Conservation (phyloP, 1,139 yeast genomes). For the Hyphopichia buzzinii region DNA sequence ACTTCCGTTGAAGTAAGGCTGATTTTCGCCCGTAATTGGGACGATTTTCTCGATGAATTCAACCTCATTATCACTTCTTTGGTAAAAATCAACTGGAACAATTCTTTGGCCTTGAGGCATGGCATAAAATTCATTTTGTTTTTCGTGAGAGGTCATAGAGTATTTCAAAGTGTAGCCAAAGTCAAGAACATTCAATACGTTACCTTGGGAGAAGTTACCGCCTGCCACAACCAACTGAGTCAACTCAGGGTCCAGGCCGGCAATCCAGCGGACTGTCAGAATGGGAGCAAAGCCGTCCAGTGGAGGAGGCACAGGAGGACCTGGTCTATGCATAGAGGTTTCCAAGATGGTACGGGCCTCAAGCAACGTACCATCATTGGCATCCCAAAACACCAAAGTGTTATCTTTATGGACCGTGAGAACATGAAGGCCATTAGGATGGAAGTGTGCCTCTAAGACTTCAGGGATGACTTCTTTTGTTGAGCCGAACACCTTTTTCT, state of each 20-base stretch:
- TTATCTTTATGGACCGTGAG: constrained; percentile 80
- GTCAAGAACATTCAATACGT: constrained; percentile 63
- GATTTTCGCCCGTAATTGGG: constrained; percentile 32
- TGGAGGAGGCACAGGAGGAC: constrained; percentile 19
- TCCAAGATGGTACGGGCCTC: constrained; percentile 75
- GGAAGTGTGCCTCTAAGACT: constrained; percentile 68
- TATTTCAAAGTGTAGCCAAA: constrained; percentile 82
- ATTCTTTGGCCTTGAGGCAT: constrained; percentile 49
- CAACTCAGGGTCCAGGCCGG: constrained; percentile 76
- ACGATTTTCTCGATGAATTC: constrained; percentile 22
- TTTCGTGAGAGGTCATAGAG: constrained; percentile 76
- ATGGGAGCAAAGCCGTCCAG: constrained; percentile 28
- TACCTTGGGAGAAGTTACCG: constrained; percentile 53
- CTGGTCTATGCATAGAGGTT: constrained; percentile 58
- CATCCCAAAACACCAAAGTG: constrained; percentile 90
- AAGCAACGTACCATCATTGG: constrained; percentile 66
- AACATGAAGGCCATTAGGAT: constrained; percentile 88
- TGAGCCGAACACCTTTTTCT: constrained; percentile 42
- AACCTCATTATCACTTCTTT: constrained; percentile 10
- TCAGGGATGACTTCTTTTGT: constrained; percentile 48
- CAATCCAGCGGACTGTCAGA: constrained; percentile 61
- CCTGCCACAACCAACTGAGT: constrained; percentile 75
- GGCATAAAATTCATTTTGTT: constrained; percentile 75
- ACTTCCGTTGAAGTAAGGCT: constrained; percentile 67
- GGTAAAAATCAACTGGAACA: constrained; percentile 26